A percentile compares a stretch with the other conserved stretches of the same genome.
Conservation (phyloP, 805 yeast species). For the Candida boleticola region DNA sequence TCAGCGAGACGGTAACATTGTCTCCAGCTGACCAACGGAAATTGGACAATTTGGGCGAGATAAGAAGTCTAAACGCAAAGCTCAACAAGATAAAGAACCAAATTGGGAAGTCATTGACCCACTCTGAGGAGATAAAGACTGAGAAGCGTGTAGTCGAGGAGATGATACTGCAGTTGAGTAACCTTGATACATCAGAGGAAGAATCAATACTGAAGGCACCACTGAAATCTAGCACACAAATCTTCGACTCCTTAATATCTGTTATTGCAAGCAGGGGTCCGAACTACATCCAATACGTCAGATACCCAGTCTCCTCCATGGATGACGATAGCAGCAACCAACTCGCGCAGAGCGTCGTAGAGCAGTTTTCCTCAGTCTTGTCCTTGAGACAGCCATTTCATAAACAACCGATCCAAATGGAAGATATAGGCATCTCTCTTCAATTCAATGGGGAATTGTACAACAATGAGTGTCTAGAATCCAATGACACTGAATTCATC, state of each 20-base stretch:
- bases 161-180: slow-evolving; percentile 12
- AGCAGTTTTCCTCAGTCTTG: slow-evolving; percentile 68
- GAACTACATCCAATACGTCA: slow-evolving; percentile 36
- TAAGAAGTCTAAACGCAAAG: slow-evolving; percentile 25
- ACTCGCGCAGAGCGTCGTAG: slow-evolving; percentile 16
- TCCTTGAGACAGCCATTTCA: slow-evolving; percentile 79
- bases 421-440: slow-evolving; percentile 31
- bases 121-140: slow-evolving; percentile 8
- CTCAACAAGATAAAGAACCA: slow-evolving; percentile 26
- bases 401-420: slow-evolving; percentile 57
- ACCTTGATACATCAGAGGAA: not conserved
- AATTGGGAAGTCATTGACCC: slow-evolving; percentile 18
- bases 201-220: no score
- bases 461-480: slow-evolving; percentile 46
- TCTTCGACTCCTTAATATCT: slow-evolving; percentile 6
- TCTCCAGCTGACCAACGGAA: slow-evolving; percentile 23
- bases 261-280: slow-evolving; percentile 61
- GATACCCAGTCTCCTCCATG: not conserved
- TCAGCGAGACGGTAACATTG: slow-evolving; percentile 7
- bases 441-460: slow-evolving; percentile 94
- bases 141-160: slow-evolving; percentile 10
- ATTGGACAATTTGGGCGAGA: slow-evolving; percentile 21
- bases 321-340: no score
- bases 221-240: no score
- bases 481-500: slow-evolving; percentile 66